Conservation (phyloP, 495 filamentous ascomycete genomes). For the Clohesyomyces aquaticus region DNA sequence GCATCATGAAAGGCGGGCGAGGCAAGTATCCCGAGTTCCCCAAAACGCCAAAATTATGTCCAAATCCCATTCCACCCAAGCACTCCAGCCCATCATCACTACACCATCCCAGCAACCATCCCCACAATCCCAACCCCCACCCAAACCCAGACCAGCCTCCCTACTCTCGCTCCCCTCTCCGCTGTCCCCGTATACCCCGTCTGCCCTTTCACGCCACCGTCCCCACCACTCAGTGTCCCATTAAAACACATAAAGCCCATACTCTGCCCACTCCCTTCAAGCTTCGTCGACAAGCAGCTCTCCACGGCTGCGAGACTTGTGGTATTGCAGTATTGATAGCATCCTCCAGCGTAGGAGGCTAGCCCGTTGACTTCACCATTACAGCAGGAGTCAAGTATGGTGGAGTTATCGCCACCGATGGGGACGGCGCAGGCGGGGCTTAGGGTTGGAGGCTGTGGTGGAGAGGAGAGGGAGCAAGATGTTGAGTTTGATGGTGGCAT, state of each 20-base stretch:
- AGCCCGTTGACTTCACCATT: conserved; percentile 29
- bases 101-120: too few species aligned
- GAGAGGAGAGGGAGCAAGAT: neutral
- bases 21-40: too few species aligned
- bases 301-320: conserved; percentile 3
- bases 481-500: neutral
- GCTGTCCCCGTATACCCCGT: too few species aligned
- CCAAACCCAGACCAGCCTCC: too few species aligned
- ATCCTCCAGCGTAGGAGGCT: conserved; percentile 4
- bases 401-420: conserved; percentile 25
- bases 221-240: too few species aligned
- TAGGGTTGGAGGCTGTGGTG: conserved; percentile 24
- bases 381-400: conserved; percentile 31
- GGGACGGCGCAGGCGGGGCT: conserved; percentile 21
- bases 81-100: too few species aligned
- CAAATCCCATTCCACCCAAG: too few species aligned
- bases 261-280: neutral
- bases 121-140: too few species aligned
- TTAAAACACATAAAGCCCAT: neutral
- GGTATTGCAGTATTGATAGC: conserved; percentile 25
- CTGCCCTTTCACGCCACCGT: too few species aligned
- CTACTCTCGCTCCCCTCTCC: too few species aligned
- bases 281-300: conserved; percentile 11
- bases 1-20: too few species aligned
- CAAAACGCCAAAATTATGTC: too few species aligned